Evolutionary conservation across 148 eudicot genomes (phyloP).

Genomic region (Salicornia ramosissima): DNA sequence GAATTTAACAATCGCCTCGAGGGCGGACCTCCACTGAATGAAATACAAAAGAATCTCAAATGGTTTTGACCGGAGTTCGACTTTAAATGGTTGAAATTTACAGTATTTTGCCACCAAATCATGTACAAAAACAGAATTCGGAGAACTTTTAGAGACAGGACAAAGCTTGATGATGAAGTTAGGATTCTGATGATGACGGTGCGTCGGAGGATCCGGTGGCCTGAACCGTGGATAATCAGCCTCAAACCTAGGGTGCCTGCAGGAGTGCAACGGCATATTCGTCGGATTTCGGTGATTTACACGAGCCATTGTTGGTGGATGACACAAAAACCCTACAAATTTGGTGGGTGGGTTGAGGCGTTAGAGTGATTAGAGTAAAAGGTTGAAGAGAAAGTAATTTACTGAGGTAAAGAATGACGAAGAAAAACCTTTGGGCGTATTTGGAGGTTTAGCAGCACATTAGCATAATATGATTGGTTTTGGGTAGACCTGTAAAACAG

Average conservation of each 20-base stretch:
- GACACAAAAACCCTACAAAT: conserved; percentile 13
- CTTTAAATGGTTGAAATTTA: conserved; percentile 16
- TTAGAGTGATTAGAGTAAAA: no score
- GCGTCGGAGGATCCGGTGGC: conserved; percentile 28
- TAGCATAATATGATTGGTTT: no score
- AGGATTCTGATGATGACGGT: conserved; percentile 16
- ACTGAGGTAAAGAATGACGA: no score
- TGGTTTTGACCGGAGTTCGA: background rate
- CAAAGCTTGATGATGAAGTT: conserved; percentile 26
- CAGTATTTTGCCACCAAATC: conserved; percentile 31
- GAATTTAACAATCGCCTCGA: conserved; percentile 34
- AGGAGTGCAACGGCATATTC: background rate
- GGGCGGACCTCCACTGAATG: conserved; percentile 45
- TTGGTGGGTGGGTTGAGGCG: background rate
- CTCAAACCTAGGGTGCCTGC: background rate
- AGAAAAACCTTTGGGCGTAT: background rate
- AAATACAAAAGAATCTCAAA: conserved; percentile 31
- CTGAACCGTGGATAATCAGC: background rate
- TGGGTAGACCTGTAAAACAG: no score
- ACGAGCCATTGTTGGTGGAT: background rate
- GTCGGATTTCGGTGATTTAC: background rate
- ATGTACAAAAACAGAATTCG: conserved; percentile 8
- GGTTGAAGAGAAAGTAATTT: background rate
- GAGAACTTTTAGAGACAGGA: background rate
- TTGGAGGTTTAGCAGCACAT: no score